Evolutionary conservation across 2,329 filamentous ascomycete species (phyloP).

Genomic region (Hypoxylon rubiginosum): DNA sequence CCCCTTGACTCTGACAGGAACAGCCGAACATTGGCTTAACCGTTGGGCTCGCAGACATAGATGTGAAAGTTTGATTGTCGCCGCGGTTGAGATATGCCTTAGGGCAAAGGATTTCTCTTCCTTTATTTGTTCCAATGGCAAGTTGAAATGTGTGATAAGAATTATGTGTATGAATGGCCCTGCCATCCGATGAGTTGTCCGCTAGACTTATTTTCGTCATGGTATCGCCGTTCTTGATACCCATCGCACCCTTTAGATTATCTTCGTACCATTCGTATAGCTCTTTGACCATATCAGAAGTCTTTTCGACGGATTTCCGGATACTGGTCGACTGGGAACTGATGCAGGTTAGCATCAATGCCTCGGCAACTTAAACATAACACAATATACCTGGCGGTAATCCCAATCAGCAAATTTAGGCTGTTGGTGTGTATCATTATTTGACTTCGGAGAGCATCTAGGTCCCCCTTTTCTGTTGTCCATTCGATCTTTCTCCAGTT

Average conservation of each 20-base stretch:
- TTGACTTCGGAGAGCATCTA: constrained; percentile 43
- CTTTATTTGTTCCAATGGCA: constrained; percentile 6
- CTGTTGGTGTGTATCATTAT: constrained; percentile 47
- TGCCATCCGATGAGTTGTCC: not conserved
- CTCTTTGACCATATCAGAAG: constrained; percentile 32
- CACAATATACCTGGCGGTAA: constrained; percentile 31
- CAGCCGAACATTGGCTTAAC: constrained; percentile 20
- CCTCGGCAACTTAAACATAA: not conserved
- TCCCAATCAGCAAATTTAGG: constrained; percentile 44
- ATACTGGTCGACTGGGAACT: constrained; percentile 35
- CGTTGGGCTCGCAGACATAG: too few relatives aligned
- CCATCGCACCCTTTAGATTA: constrained; percentile 23
- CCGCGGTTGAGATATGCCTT: constrained; percentile 12
- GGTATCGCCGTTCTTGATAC: not conserved
- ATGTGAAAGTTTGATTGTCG: too few relatives aligned
- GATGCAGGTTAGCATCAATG: constrained; percentile 2
- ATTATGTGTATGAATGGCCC: not conserved
- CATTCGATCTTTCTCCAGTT: constrained; percentile 51
- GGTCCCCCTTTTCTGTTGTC: constrained; percentile 49
- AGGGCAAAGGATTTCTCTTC: constrained; percentile 25
- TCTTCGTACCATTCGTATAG: constrained; percentile 36
- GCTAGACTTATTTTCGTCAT: not conserved
- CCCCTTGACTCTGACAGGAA: constrained; percentile 7
- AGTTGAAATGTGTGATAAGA: constrained; percentile 26
- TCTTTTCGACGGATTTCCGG: constrained; percentile 25